Conservation (phyloP, 768 basidiomycete genomes). For the Collybia sp. region DNA sequence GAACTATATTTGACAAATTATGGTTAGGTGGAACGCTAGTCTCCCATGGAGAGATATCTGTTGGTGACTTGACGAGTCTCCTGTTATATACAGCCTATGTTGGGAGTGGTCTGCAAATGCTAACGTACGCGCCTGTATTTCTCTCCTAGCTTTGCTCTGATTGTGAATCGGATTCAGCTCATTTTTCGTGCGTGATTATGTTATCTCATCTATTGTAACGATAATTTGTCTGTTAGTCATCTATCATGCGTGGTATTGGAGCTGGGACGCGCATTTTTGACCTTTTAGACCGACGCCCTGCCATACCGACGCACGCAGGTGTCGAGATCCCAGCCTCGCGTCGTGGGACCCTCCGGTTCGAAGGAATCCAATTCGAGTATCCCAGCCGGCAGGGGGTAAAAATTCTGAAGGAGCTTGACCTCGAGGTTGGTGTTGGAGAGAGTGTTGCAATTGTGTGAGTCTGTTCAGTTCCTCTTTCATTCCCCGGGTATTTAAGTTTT, state of each 20-base stretch:
- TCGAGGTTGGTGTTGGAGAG: conserved; percentile 79
- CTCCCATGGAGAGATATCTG: conserved; percentile 80
- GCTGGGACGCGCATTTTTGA: conserved; percentile 94
- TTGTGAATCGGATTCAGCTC: conserved; percentile 26
- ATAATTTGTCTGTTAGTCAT: conserved; percentile 49
- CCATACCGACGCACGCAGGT: conserved; percentile 65
- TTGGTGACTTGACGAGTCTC: conserved; percentile 87
- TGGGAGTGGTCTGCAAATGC: conserved; percentile 73
- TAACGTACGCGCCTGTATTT: conserved; percentile 48
- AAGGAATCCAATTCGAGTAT: conserved; percentile 85
- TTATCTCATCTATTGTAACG: too few relatives aligned
- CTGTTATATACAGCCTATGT: conserved; percentile 91
- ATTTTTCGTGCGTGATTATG: conserved; percentile 34
- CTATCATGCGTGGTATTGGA: conserved; percentile 95
- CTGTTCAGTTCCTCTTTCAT: neutral
- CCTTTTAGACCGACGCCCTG: conserved; percentile 76
- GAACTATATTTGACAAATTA: neutral
- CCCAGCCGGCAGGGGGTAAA: conserved; percentile 79
- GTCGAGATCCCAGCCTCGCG: conserved; percentile 46
- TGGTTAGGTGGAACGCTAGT: conserved; percentile 83
- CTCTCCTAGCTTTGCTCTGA: neutral
- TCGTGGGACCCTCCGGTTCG: conserved; percentile 73
- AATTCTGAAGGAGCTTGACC: conserved; percentile 78
- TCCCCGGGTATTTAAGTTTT: conserved; percentile 2
- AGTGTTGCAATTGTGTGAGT: conserved; percentile 90